Conservation (phyloP, 768 basidiomycete genomes). For the Rhizopogon vesiculosus region DNA sequence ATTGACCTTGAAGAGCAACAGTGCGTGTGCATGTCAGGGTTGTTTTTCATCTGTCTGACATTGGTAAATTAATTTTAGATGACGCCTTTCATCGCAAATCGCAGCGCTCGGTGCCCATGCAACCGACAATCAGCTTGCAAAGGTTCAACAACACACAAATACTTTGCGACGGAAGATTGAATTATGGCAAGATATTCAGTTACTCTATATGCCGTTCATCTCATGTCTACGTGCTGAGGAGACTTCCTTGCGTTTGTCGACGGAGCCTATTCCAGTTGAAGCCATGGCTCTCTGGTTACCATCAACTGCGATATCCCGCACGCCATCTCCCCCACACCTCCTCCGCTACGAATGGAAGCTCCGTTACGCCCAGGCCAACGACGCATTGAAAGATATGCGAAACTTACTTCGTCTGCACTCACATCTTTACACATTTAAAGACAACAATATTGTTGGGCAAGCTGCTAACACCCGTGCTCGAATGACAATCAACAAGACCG, state of each 20-base stretch:
- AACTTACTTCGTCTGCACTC: not conserved
- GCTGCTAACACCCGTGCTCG: not conserved
- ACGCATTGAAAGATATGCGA: not conserved
- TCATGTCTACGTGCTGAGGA: not conserved
- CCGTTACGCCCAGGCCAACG: slow-evolving; percentile 17
- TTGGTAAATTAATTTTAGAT: too few species aligned
- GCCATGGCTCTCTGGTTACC: not conserved
- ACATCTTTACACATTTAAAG: slow-evolving; percentile 1
- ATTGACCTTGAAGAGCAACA: slow-evolving; percentile 15
- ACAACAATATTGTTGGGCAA: slow-evolving; percentile 1
- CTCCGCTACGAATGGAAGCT: slow-evolving; percentile 16
- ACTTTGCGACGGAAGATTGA: not conserved
- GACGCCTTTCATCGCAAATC: not conserved
- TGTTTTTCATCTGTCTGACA: too few species aligned
- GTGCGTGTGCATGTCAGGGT: not conserved
- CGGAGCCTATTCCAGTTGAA: not conserved
- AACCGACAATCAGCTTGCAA: not conserved
- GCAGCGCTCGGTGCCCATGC: not conserved
- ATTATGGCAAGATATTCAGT: not conserved
- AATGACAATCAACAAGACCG: not conserved
- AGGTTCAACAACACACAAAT: not conserved
- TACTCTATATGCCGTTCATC: not conserved
- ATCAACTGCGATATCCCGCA: not conserved
- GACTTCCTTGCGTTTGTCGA: not conserved
- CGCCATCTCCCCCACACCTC: not conserved